Conservation (phyloP, 148 eudicot genomes). For the Vaccinium darrowii region DNA sequence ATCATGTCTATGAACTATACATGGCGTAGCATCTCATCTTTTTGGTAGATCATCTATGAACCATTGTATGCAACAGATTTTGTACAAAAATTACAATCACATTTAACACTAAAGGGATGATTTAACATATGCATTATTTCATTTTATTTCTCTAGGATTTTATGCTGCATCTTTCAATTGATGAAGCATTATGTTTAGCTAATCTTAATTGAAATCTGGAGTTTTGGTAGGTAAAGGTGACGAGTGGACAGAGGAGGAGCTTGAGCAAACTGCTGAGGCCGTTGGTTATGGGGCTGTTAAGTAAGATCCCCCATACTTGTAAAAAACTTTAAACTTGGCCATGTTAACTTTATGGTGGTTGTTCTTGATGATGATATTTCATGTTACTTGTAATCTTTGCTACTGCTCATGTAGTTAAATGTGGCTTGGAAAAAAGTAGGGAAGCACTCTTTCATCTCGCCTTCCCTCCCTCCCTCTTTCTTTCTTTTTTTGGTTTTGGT, state of each 20-base stretch:
- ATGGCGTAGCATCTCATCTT: background rate
- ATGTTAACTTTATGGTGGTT: background rate
- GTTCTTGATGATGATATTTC: background rate
- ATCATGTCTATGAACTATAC: constrained; percentile 1
- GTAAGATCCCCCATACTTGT: constrained; percentile 42
- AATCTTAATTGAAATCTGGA: background rate
- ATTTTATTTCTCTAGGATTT: background rate
- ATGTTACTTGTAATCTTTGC: background rate
- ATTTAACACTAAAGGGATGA: too few relatives aligned
- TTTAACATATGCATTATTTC: background rate
- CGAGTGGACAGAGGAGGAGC: constrained; percentile 81
- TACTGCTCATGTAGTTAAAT: background rate
- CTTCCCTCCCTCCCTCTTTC: background rate
- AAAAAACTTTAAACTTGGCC: background rate
- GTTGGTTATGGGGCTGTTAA: constrained; percentile 98
- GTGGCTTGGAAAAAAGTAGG: background rate
- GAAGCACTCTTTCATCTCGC: background rate
- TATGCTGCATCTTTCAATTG: background rate
- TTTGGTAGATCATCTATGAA: background rate
- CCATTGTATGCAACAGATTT: too few relatives aligned
- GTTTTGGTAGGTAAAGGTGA: constrained; percentile 59
- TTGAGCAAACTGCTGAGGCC: constrained; percentile 88
- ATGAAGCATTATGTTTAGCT: background rate
- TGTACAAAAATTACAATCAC: too few relatives aligned
- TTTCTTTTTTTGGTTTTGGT: background rate